Conservation (phyloP, 257 asterid genomes). For the Voacanga thouarsii region DNA sequence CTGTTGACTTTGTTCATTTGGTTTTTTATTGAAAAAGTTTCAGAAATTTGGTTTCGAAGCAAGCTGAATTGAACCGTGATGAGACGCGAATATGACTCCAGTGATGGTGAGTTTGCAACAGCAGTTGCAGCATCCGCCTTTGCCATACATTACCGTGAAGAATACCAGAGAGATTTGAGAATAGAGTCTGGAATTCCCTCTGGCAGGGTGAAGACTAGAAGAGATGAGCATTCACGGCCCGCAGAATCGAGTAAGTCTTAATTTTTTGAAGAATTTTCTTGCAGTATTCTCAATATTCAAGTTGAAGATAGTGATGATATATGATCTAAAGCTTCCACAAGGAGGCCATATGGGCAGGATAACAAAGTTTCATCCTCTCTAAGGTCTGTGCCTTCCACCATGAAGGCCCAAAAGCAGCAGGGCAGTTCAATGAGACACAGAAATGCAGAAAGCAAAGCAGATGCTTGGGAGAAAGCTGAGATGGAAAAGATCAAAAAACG, state of each 20-base stretch:
- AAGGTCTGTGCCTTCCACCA: conserved; percentile 26
- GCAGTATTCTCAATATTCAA: background rate
- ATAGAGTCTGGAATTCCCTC: conserved; percentile 13
- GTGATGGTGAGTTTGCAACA: conserved; percentile 41
- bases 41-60: background rate
- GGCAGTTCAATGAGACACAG: conserved; percentile 25
- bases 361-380: conserved; percentile 27
- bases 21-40: background rate
- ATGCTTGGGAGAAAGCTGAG: conserved; percentile 64
- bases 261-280: background rate
- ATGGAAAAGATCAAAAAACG: conserved; percentile 51
- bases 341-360: conserved; percentile 29
- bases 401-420: conserved; percentile 30
- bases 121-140: conserved; percentile 68
- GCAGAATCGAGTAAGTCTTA: conserved; percentile 27
- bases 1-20: background rate
- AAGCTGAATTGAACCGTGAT: conserved; percentile 4
- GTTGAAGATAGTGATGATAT: background rate
- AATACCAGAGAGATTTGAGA: conserved; percentile 20
- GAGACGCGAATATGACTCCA: conserved; percentile 31
- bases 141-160: conserved; percentile 49
- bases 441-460: conserved; percentile 37
- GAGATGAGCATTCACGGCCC: conserved; percentile 33
- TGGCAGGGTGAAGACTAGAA: conserved; percentile 8
- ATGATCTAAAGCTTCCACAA: conserved; percentile 32